These are phyloP conservation scores for Fonsecaea monophora DNA, from an alignment of 2,329 filamentous ascomycete species.

Conservation along the genomic window DNA sequence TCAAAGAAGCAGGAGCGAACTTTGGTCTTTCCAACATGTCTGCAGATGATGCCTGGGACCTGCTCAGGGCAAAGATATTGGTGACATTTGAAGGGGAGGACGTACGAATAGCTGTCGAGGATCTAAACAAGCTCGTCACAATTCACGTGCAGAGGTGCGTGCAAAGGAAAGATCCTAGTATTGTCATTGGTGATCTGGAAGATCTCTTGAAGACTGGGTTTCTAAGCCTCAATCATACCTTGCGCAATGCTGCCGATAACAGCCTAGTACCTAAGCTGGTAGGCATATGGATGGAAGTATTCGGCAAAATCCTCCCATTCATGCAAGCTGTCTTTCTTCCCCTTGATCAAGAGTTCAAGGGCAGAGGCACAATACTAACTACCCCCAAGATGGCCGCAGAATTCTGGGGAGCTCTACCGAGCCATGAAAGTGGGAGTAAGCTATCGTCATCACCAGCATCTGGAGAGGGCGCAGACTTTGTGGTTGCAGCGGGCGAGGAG, in stretches of 20 bases:
- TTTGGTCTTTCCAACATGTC: slow-evolving; percentile 74
- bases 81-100: slow-evolving; percentile 71
- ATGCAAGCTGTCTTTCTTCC: slow-evolving; percentile 95
- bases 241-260: slow-evolving; percentile 80
- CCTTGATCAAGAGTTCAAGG: slow-evolving; percentile 90
- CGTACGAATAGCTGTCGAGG: slow-evolving; percentile 68
- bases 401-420: slow-evolving; percentile 81
- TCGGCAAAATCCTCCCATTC: slow-evolving; percentile 88
- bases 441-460: slow-evolving; percentile 44
- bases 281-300: slow-evolving; percentile 92
- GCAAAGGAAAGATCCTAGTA: slow-evolving; percentile 63
- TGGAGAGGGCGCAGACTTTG: slow-evolving; percentile 37
- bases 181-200: slow-evolving; percentile 68
- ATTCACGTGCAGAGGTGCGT: slow-evolving; percentile 69
- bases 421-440: slow-evolving; percentile 46
- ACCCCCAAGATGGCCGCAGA: slow-evolving; percentile 76
- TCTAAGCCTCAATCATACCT: slow-evolving; percentile 79
- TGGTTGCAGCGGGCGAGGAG: slow-evolving; percentile 60
- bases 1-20: slow-evolving; percentile 45
- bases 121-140: slow-evolving; percentile 68
- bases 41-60: slow-evolving; percentile 70
- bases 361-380: slow-evolving; percentile 78
- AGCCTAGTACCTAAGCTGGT: slow-evolving; percentile 88
- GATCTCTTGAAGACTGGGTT: slow-evolving; percentile 76
- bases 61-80: slow-evolving; percentile 67